Evolutionary conservation across 352 stramenopile species (phyloP).

Genomic region (Pythium angustatum): DNA sequence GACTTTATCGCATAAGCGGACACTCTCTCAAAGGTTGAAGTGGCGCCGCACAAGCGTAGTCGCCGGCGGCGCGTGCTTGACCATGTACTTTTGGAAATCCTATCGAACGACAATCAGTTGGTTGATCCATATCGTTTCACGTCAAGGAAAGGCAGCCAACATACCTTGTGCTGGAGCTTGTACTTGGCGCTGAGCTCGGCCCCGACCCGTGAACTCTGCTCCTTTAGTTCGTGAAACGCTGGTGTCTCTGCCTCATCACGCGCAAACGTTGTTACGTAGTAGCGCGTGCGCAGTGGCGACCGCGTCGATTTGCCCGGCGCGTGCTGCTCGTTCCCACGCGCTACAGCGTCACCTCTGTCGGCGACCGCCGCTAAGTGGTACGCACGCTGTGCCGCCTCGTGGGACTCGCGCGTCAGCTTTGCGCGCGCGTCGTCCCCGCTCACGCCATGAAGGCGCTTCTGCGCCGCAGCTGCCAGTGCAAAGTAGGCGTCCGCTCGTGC

Average conservation of each 20-base stretch:
- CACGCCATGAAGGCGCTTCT: constrained; percentile 16
- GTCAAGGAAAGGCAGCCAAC: no score
- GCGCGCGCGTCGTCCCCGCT: neutral
- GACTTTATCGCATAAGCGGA: constrained; percentile 40
- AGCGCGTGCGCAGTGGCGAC: constrained; percentile 20
- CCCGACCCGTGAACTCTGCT: constrained; percentile 16
- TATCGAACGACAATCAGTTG: neutral
- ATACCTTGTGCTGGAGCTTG: constrained; percentile 30
- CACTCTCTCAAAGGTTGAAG: constrained; percentile 19
- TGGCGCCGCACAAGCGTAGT: constrained; percentile 22
- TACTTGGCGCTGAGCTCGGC: constrained; percentile 24
- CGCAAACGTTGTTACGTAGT: constrained; percentile 18
- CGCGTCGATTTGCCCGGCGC: neutral
- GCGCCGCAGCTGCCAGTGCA: constrained; percentile 12
- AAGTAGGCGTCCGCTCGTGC: constrained; percentile 27
- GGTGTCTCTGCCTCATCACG: constrained; percentile 5
- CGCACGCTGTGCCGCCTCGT: constrained; percentile 23
- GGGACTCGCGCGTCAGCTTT: constrained; percentile 16
- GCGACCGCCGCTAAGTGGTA: constrained; percentile 26
- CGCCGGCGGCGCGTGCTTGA: constrained; percentile 23
- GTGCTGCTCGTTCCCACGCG: neutral
- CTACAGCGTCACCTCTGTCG: neutral
- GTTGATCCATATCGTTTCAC: no score
- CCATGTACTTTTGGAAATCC: constrained; percentile 35
- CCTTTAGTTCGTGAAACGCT: constrained; percentile 26